Conservation (phyloP, 2,329 filamentous ascomycete genomes). For the Neofusicoccum cordaticola region DNA sequence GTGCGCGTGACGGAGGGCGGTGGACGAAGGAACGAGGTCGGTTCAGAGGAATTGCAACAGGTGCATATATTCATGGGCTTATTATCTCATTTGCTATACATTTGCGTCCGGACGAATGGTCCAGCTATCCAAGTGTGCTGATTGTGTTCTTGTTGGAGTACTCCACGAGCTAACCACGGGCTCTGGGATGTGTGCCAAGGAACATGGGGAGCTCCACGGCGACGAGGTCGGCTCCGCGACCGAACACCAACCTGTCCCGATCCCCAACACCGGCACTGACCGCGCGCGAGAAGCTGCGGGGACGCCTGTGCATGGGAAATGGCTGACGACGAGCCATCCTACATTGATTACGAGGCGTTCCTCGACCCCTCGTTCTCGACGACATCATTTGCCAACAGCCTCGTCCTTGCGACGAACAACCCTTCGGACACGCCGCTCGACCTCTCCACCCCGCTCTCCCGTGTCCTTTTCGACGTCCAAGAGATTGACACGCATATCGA, state of each 20-base stretch:
- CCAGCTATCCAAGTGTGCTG: background rate
- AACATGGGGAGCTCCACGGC: background rate
- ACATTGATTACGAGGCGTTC: constrained; percentile 95
- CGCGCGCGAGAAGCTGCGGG: background rate
- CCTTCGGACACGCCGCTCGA: constrained; percentile 85
- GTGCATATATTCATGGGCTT: background rate
- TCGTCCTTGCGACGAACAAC: constrained; percentile 90
- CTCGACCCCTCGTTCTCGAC: constrained; percentile 79
- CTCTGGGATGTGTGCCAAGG: background rate
- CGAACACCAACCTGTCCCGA: constrained; percentile 11
- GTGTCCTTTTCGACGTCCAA: constrained; percentile 93
- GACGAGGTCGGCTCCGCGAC: background rate
- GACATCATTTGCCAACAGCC: constrained; percentile 77
- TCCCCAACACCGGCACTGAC: background rate
- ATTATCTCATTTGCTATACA: background rate
- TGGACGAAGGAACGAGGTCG: too few relatives aligned
- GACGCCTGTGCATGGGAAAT: background rate
- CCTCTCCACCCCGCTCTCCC: constrained; percentile 87
- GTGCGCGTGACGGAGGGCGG: background rate
- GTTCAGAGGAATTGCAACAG: too few relatives aligned
- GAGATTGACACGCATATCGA: constrained; percentile 97
- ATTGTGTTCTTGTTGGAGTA: too few relatives aligned
- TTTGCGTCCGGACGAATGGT: background rate
- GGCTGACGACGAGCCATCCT: constrained; percentile 57
- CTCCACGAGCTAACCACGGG: background rate